phyloP scores from a whole-genome alignment of 768 basidiomycete genomes.

The Macrolepiota fuliginosa region DNA sequence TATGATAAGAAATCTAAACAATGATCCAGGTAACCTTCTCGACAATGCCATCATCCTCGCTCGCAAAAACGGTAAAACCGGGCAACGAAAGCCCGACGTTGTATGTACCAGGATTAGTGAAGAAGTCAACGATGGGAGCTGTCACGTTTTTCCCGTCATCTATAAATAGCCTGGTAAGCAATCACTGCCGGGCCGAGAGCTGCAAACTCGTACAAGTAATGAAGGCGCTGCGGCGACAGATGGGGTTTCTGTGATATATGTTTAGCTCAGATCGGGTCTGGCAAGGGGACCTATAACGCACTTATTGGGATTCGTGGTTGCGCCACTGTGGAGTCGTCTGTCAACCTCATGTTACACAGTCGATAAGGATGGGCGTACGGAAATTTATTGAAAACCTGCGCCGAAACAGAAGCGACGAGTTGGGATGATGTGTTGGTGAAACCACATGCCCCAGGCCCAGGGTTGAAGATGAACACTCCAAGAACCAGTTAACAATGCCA shows the following conservation, averaged over 20 bases:
- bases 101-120: conserved; percentile 12
- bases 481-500: not conserved
- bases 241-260: conserved; percentile 25
- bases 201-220: conserved; percentile 24
- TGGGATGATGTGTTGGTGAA: conserved; percentile 31
- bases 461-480: conserved; percentile 31
- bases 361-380: conserved; percentile 25
- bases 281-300: not conserved
- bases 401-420: conserved; percentile 34
- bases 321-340: conserved; percentile 16
- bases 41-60: conserved; percentile 25
- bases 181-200: not conserved
- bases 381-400: conserved; percentile 27
- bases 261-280: not conserved
- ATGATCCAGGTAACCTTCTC: conserved; percentile 27
- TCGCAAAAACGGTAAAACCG: conserved; percentile 27
- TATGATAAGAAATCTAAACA: conserved; percentile 5
- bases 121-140: conserved; percentile 31
- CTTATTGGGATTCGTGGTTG: conserved; percentile 26
- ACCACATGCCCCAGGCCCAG: conserved; percentile 38
- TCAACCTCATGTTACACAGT: not conserved
- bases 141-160: conserved; percentile 21
- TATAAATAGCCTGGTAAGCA: conserved; percentile 10
- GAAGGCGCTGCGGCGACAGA: conserved; percentile 25
- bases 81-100: conserved; percentile 27